Conservation (phyloP, 495 filamentous ascomycete genomes). For the Xylaria longipes region DNA sequence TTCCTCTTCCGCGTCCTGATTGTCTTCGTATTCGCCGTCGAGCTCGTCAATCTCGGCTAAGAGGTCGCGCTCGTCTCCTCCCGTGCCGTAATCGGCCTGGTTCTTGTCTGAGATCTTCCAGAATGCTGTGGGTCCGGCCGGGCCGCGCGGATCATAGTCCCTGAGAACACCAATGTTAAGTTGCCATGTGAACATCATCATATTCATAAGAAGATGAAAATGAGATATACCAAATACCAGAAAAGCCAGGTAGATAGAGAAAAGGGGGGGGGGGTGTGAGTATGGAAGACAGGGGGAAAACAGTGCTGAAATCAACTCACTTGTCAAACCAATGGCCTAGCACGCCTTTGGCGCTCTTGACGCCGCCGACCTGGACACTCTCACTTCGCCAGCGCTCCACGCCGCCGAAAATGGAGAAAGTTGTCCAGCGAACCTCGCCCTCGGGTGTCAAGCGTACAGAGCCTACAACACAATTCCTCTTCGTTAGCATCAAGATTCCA, state of each 20-base stretch:
- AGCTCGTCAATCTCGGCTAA: background rate
- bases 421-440: slow-evolving; percentile 72
- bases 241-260: background rate
- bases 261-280: background rate
- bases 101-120: slow-evolving; percentile 66
- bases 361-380: slow-evolving; percentile 68
- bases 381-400: slow-evolving; percentile 71
- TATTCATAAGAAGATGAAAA: background rate
- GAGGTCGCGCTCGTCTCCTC: background rate
- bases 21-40: slow-evolving; percentile 5
- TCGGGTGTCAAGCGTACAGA: slow-evolving; percentile 62
- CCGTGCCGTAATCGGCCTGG: background rate
- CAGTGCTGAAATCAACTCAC: slow-evolving; percentile 41
- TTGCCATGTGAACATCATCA: slow-evolving; percentile 2
- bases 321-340: slow-evolving; percentile 73
- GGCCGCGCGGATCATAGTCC: slow-evolving; percentile 64
- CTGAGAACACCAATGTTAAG: slow-evolving; percentile 35
- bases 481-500: slow-evolving; percentile 31
- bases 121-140: slow-evolving; percentile 69
- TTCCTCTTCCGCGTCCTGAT: background rate
- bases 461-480: slow-evolving; percentile 41
- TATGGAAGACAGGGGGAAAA: background rate
- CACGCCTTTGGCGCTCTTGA: slow-evolving; percentile 62
- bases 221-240: background rate
- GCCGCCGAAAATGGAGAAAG: slow-evolving; percentile 64